Conservation (phyloP, 2,329 filamentous ascomycete species). For the Neofusicoccum kwambonambiense region DNA sequence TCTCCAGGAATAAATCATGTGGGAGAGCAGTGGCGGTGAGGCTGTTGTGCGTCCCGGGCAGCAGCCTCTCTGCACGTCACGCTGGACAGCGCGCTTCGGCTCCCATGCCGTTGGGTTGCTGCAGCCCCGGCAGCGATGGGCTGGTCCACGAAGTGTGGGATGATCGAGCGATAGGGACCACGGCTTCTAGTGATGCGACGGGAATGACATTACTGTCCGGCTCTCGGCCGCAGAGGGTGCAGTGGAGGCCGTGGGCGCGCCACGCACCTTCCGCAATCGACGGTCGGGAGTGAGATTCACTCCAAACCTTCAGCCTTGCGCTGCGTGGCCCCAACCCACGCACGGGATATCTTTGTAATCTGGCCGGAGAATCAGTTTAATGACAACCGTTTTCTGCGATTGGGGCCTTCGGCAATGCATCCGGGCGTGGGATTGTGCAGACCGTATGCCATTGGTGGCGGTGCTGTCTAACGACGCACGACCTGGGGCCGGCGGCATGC, state of each 20-base stretch:
- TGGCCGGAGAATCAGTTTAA: background rate
- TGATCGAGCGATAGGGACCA: background rate
- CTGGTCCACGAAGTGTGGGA: background rate
- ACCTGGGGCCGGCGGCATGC: background rate
- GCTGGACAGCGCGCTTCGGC: constrained; percentile 70
- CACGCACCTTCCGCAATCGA: background rate
- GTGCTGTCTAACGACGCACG: background rate
- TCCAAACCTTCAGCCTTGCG: constrained; percentile 1
- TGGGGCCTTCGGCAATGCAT: background rate
- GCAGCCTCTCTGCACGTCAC: constrained; percentile 69
- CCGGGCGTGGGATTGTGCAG: background rate
- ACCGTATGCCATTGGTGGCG: background rate
- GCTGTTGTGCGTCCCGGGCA: constrained; percentile 78
- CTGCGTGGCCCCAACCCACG: background rate
- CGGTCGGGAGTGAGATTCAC: background rate
- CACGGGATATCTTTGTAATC: background rate
- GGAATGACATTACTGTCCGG: background rate
- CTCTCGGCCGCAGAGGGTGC: too few relatives aligned
- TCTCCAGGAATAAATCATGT: background rate
- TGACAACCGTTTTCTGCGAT: background rate
- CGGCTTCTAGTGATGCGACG: background rate
- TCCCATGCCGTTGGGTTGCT: constrained; percentile 77
- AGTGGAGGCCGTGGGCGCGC: background rate
- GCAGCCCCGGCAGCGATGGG: constrained; percentile 48
- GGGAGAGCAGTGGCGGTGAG: constrained; percentile 65